Evolutionary conservation across 768 basidiomycete species (phyloP).

Genomic region (Tylopilus sp.): DNA sequence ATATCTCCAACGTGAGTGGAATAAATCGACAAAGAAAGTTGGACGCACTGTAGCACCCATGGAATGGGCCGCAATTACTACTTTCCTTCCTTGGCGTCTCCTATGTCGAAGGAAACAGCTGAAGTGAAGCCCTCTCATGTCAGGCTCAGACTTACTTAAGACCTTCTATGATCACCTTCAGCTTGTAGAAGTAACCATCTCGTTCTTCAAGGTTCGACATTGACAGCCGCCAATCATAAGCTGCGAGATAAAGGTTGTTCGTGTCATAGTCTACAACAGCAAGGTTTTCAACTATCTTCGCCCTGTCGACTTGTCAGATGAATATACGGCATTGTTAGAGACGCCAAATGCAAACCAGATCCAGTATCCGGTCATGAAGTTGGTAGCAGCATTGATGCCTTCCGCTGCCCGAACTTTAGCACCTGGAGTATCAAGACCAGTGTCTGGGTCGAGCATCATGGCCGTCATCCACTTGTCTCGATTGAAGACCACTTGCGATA

Average conservation of each 20-base stretch:
- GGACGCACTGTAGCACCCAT: conserved; percentile 76
- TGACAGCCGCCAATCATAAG: conserved; percentile 90
- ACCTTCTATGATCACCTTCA: conserved; percentile 79
- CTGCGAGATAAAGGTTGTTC: conserved; percentile 78
- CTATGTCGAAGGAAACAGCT: conserved; percentile 32
- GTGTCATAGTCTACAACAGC: conserved; percentile 92
- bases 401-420: conserved; percentile 89
- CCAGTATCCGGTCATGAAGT: conserved; percentile 91
- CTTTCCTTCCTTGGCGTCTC: conserved; percentile 67
- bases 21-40: background rate
- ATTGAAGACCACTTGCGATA: conserved; percentile 80
- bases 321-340: background rate
- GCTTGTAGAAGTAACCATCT: conserved; percentile 82
- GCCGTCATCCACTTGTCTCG: conserved; percentile 87
- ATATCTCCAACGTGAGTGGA: conserved; percentile 34
- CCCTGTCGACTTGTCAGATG: conserved; percentile 40
- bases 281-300: conserved; percentile 91
- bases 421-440: conserved; percentile 84
- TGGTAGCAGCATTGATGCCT: conserved; percentile 87
- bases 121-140: background rate
- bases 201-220: conserved; percentile 90
- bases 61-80: conserved; percentile 81
- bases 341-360: conserved; percentile 57
- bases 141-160: conserved; percentile 49
- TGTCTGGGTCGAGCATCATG: conserved; percentile 86